Conservation (phyloP, 495 filamentous ascomycete genomes). For the Aspergillus nidulans region DNA sequence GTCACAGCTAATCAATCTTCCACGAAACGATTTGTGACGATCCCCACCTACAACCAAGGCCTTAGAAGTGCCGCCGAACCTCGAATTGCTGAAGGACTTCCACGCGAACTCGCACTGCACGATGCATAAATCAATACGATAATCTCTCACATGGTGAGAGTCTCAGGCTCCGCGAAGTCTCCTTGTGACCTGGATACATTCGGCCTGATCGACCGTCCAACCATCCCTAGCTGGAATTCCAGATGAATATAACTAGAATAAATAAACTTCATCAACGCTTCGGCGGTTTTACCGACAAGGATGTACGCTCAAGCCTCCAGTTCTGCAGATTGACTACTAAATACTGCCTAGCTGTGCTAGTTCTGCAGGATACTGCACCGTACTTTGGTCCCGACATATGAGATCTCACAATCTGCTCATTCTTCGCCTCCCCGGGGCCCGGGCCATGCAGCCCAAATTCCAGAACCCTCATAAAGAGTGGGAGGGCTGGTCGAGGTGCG, state of each 20-base stretch:
- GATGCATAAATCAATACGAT: conserved; percentile 13
- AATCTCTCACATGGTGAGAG: not conserved
- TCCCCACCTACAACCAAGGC: too few species aligned
- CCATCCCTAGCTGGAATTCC: not conserved
- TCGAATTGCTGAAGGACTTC: not conserved
- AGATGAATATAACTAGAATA: not conserved
- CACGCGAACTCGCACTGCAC: not conserved
- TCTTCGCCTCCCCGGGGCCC: not conserved
- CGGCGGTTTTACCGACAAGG: not conserved
- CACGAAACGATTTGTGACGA: too few species aligned
- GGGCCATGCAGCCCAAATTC: not conserved
- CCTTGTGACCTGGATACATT: not conserved
- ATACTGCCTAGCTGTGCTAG: not conserved
- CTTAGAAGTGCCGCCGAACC: not conserved
- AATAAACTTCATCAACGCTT: conserved; percentile 5
- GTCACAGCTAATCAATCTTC: too few species aligned
- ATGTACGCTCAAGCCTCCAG: conserved; percentile 6
- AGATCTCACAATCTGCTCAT: conserved; percentile 1
- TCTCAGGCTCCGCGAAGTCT: not conserved
- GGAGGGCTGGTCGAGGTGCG: not conserved
- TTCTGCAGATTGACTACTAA: not conserved
- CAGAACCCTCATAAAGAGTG: not conserved
- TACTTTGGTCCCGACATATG: conserved; percentile 13
- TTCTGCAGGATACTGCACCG: conserved; percentile 5
- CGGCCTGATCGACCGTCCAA: not conserved